These are phyloP conservation scores for Rubus parviflorus DNA, from an alignment of 306 rosid genomes.

Conservation along the genomic window DNA sequence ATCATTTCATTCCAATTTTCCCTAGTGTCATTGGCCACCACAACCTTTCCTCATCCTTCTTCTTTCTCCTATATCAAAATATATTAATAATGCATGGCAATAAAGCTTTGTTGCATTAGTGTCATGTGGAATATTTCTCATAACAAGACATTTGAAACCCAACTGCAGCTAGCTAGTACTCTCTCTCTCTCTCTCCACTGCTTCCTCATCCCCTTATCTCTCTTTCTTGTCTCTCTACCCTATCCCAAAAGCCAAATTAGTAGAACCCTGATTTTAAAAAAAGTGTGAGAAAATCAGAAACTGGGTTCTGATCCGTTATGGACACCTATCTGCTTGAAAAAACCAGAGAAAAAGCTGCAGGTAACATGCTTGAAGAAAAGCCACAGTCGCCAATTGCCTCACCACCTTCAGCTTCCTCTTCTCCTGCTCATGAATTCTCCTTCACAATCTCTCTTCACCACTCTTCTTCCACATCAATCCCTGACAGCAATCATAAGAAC, in stretches of 20 bases:
- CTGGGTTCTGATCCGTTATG: slow-evolving; percentile 47
- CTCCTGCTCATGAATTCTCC: slow-evolving; percentile 92
- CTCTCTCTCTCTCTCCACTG: slow-evolving; percentile 39
- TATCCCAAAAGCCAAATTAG: slow-evolving; percentile 26
- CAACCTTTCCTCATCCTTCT: slow-evolving; percentile 2
- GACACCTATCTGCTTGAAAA: slow-evolving; percentile 46
- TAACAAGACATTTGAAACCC: slow-evolving; percentile 42
- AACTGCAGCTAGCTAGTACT: slow-evolving; percentile 29
- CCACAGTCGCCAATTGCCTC: slow-evolving; percentile 31
- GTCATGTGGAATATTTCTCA: slow-evolving; percentile 20
- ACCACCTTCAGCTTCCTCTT: slow-evolving; percentile 62
- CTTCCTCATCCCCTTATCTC: slow-evolving; percentile 47
- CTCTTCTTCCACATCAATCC: slow-evolving; percentile 42
- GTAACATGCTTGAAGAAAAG: slow-evolving; percentile 27
- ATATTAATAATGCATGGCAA: slow-evolving; percentile 27
- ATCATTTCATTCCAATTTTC: slow-evolving; percentile 36
- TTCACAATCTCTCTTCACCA: slow-evolving; percentile 86
- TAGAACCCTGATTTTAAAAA: slow-evolving; percentile 27
- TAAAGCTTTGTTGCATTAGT: neutral
- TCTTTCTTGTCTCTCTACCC: neutral
- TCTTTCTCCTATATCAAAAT: neutral
- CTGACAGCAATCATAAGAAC: slow-evolving; percentile 13
- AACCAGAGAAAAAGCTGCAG: slow-evolving; percentile 36
- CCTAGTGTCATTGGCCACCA: slow-evolving; percentile 42
- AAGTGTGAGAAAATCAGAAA: slow-evolving; percentile 21